Conservation (phyloP, 441 rosid species). For the Isatis lusitanica region DNA sequence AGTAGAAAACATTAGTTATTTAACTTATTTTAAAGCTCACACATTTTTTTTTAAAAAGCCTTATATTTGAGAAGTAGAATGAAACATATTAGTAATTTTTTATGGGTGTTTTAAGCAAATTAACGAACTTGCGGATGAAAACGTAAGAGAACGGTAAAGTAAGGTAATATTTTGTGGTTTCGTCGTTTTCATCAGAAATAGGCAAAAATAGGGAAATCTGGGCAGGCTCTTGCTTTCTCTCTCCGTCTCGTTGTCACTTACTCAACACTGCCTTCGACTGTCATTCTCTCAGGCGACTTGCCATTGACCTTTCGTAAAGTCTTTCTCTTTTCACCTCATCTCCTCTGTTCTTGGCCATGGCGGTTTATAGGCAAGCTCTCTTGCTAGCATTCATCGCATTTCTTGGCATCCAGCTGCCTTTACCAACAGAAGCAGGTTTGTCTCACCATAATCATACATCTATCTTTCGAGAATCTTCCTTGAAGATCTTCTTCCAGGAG, state of each 20-base stretch:
- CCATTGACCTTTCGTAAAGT: slow-evolving; percentile 23
- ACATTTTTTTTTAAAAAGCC: background rate
- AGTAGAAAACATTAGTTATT: background rate
- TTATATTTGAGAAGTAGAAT: background rate
- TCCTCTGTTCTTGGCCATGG: slow-evolving; percentile 43
- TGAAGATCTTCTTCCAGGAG: background rate
- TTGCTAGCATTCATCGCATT: slow-evolving; percentile 48
- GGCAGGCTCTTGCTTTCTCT: slow-evolving; percentile 8
- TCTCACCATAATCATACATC: background rate
- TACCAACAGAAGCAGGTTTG: slow-evolving; percentile 55
- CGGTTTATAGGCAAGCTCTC: slow-evolving; percentile 31
- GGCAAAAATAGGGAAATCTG: slow-evolving; percentile 1
- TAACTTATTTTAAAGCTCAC: background rate
- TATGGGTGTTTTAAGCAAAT: background rate
- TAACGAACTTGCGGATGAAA: background rate
- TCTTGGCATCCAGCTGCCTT: slow-evolving; percentile 52
- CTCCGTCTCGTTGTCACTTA: slow-evolving; percentile 33
- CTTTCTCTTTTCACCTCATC: slow-evolving; percentile 12
- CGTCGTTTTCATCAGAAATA: slow-evolving; percentile 17
- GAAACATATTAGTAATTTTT: background rate
- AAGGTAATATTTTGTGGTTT: background rate
- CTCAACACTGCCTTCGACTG: slow-evolving; percentile 7
- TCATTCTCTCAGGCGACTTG: slow-evolving; percentile 38
- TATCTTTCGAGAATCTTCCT: background rate
- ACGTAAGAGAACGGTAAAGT: background rate